Evolutionary conservation across 169 alveolate genomes (phyloP), one percentile per base, ranked within the genome.

Genomic region (Neospora caninum): DNA sequence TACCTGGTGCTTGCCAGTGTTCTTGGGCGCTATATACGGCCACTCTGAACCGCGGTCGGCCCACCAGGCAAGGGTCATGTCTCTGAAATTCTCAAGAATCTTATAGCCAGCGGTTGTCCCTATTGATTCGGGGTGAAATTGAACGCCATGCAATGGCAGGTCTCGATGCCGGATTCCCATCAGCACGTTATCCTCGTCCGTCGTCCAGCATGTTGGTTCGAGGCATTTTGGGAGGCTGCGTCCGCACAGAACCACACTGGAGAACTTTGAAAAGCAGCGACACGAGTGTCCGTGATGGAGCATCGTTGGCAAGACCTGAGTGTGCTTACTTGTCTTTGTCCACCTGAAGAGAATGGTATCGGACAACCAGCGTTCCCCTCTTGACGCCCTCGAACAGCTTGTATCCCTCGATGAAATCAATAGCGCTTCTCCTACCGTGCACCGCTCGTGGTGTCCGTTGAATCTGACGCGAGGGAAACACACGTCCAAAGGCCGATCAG

Each of bases 81-180:
- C 80, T 18, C 42, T 0, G 93, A 94, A 94, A 39, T 94, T 94
- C 41, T 80, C 45, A 9, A 94, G 93, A 38, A 95, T 93, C 31
- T 58, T 38, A 13, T 16, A 13, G 39, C 96, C 96, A n/a, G 58
- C 86, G 1, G 93, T 95, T 22, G 96, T 94, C 78, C 96, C 96
- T 25, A 96, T 91, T 0, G 96, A 95, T 92, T 96, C 97, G 2
- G 97, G 97, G 80, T 95, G 96, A 86, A 95, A 96, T 80, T 96
- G 97, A 0, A 95, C 96, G 27, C 97, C 96, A 78, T 93, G 93
- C 38, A 95, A 73, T 25, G 97, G 97, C 41, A 86, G 91, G 0
- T 73, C 36, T 42, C 49, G 70, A 91, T 95, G 97, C 54, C 95
- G 93, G 27, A 94, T 29, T 1, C 95, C 97, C 97, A 96, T 95